phyloP scores from a whole-genome alignment of 2,329 filamentous ascomycete species.

The Cladosporium sp. region DNA sequence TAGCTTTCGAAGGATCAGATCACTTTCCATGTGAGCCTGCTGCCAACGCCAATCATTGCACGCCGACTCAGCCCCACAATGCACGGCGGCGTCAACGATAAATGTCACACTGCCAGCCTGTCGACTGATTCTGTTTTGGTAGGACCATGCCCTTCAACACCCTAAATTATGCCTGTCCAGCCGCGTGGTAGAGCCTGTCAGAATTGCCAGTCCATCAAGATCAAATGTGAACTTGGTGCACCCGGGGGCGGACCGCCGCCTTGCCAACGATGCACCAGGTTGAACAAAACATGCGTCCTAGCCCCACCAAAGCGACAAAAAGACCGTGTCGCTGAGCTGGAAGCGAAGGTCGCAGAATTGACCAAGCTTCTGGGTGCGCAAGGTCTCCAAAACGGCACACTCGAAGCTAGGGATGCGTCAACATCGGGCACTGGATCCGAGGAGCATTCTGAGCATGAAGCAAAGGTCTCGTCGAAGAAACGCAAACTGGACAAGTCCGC shows the following conservation, averaged over 20 bases:
- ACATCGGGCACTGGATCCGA: neutral
- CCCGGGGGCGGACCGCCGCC: slow-evolving; percentile 25
- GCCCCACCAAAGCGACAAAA: slow-evolving; percentile 30
- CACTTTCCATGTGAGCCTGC: neutral
- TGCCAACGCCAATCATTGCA: neutral
- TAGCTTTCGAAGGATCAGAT: slow-evolving; percentile 11
- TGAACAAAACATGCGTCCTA: slow-evolving; percentile 31
- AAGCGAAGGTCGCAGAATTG: slow-evolving; percentile 33
- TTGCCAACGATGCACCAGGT: slow-evolving; percentile 32
- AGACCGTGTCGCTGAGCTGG: slow-evolving; percentile 31
- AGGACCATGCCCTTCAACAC: neutral
- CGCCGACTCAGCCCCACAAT: neutral
- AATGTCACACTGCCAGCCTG: neutral
- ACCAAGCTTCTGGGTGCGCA: slow-evolving; percentile 31
- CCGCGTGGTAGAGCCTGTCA: slow-evolving; percentile 28
- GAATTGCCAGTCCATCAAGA: slow-evolving; percentile 31
- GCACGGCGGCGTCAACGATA: slow-evolving; percentile 9
- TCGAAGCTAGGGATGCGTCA: neutral
- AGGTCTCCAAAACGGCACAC: slow-evolving; percentile 23
- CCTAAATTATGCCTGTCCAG: slow-evolving; percentile 10
- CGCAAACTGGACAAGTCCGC: slow-evolving; percentile 17
- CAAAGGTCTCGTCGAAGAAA: slow-evolving; percentile 19
- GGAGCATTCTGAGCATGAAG: neutral
- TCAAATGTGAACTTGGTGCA: slow-evolving; percentile 31
- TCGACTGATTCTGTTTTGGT: neutral